These are phyloP conservation scores for sorghum (Sorghum bicolor) DNA, from an alignment of 176 grass and related monocot species.

Conservation along the genomic window Sorghum_bicolor_NCBIv3 NC_012870.2:8673501-8674000, in stretches of 20 bases:
- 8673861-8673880: slow-evolving; percentile 88
- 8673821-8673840: slow-evolving; percentile 65
- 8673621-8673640: not conserved
- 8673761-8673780: slow-evolving; percentile 1
- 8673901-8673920: not conserved
- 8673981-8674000: too few relatives aligned
- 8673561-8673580: not conserved
- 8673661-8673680: not conserved
- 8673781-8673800: slow-evolving; percentile 51
- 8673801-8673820: slow-evolving; percentile 82
- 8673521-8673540: not conserved
- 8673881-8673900: slow-evolving; percentile 65
- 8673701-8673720: not conserved
- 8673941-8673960: too few relatives aligned
- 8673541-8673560: not conserved
- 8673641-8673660: slow-evolving; percentile 17
- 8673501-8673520: not conserved
- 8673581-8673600: not conserved
- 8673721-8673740: not conserved
- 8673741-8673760: not conserved
- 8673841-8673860: slow-evolving; percentile 69
- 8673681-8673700: not conserved
- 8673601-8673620: not conserved
- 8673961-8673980: too few relatives aligned
- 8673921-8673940: not conserved